These are phyloP conservation scores for Thermothielavioides terrestris DNA, from an alignment of 495 filamentous ascomycete species.

Conservation along the genomic window DNA sequence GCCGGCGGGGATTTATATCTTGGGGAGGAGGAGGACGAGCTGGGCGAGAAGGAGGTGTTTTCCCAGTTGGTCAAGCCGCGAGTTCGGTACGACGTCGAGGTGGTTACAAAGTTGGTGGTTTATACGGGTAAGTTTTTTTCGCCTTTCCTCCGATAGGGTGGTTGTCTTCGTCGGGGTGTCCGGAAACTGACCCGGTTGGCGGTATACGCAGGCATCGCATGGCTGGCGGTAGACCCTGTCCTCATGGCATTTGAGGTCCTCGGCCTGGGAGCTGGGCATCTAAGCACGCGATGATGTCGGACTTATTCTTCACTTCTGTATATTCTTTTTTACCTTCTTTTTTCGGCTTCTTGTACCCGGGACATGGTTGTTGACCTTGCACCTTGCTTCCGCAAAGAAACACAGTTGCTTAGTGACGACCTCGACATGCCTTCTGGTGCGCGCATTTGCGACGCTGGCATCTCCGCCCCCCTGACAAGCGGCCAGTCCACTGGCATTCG, in stretches of 20 bases:
- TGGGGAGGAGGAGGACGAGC: conserved; percentile 39
- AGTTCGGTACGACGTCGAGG: conserved; percentile 93
- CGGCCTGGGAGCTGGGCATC: conserved; percentile 43
- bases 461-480: too few species aligned
- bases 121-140: conserved; percentile 59
- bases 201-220: conserved; percentile 62
- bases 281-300: conserved; percentile 2
- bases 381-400: neutral
- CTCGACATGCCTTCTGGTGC: too few species aligned
- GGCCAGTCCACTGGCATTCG: too few species aligned
- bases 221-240: conserved; percentile 59
- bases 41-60: conserved; percentile 74
- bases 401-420: too few species aligned
- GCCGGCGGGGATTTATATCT: conserved; percentile 26
- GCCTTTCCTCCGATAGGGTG: neutral
- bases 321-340: neutral
- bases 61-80: conserved; percentile 74
- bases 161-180: neutral
- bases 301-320: neutral
- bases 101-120: conserved; percentile 91
- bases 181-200: conserved; percentile 1
- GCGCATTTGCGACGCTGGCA: too few species aligned
- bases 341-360: neutral
- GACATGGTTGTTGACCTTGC: neutral
- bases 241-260: conserved; percentile 59